Evolutionary conservation across 2,329 filamentous ascomycete genomes (phyloP), one percentile per base, ranked within the genome.

Genomic region (Ophiognomonia clavigignenti-juglandacearum): DNA sequence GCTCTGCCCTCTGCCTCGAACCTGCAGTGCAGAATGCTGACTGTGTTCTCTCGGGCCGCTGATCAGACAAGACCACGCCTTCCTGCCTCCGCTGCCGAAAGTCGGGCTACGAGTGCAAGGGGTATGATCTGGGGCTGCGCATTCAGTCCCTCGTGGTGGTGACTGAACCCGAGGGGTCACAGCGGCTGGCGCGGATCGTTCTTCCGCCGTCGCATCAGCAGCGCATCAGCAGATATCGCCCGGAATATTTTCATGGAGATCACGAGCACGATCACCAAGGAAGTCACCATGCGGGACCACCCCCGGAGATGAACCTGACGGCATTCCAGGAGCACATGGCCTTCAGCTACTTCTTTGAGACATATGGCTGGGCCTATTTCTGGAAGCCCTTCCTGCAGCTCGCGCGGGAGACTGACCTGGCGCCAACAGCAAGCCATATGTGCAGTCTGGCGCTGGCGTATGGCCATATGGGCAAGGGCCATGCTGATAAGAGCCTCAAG

Each of bases 321-420:
- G 54, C 56, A 11, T 59, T 60, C 20, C 49, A 56, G 43, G 56
- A 60, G 46, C 53, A 59, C 45, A 56, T 59, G 48, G 51, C 58
- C 3, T 53, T 58, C 18, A 56, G 55, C 31, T 59, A 59, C 54
- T 58, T 60, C 43, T 60, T 59, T 35, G 50, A 55, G 16, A 52
- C 58, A 9, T 59, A 59, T 26, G 54, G 57, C 31, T 60, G 58
- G 58, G 59, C 59, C 47, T 57, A 57, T 48, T 58, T 60, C 53
- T 56, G 58, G 52, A 60, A 58, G 36, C 52, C 59, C 9, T 48
- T 60, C 40, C 43, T 59, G 23, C 55, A 59, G 37, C 47, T 52
- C 14, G 50, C 50, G 5, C 11, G 40, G 14, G 50, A 52, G 36
- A 39, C 39, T 24, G 56, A 59, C 42, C 34, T 50, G 6, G 39